Base-by-base conservation (phyloP, 192 early-diverging fungal species). In the Backusella liffmaniae region DNA sequence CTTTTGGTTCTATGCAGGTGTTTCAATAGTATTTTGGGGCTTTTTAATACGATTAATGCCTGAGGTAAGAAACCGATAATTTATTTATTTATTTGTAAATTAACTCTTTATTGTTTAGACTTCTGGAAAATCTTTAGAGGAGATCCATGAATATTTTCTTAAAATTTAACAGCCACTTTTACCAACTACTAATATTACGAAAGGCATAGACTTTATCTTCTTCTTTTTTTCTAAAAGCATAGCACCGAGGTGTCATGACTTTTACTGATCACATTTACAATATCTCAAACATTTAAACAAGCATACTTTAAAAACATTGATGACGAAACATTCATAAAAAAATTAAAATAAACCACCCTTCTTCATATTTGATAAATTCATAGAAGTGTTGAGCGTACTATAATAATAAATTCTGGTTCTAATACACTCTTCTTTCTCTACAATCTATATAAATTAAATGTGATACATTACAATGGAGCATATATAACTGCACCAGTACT, bases 1-100 rank as follows among this genome's bases (percentile, higher is more conserved):
- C 0, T 88, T 85, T 73, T 88, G 82, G 84, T 71, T 88, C 26
- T 88, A 88, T 76, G 82, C 82, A 3, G 70, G 67, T 12, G 76
- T 88, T 46, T 77, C 85, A 30, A 72, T 84, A 34, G 39, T 86
- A 13, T 67, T 84, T 0, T 88, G 85, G 85, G 23, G 85, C 0
- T 85, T 86, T 44, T 74, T 86, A 29, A 84, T 79, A 66, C 79
- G 71, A 32, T 13, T 85, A 41, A 84, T 88, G 8, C 87, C 87
- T 9, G 87, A 88, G 68, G 74, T 80, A 72, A 67, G 13, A 67
- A 2, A 15, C 18, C 0, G 35, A 67, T 0, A 29, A 23, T 62
- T 26, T 62, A 4, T 62, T 29, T 0, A 12, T 32, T 67, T n/a
- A 67, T 34, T 36, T 36, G 10, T 69, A 8, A 69, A 23, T 36